Evolutionary conservation across 2,329 filamentous ascomycete species (phyloP), one percentile per base, ranked within the genome.

Genomic region (Dothideomycetidae sp.): DNA sequence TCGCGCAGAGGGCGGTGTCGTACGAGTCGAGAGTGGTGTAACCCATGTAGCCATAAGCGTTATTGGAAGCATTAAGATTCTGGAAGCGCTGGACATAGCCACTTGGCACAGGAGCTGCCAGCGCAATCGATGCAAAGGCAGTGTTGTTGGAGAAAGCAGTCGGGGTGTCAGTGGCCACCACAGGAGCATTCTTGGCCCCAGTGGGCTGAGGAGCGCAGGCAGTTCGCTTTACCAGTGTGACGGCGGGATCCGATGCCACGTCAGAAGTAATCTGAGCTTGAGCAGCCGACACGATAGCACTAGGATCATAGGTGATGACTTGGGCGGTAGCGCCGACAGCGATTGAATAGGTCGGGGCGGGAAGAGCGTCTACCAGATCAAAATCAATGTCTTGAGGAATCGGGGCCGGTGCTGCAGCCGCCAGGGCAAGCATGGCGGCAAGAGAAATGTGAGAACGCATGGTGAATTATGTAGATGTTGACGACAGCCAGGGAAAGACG

Each of bases 51-150:
- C 38, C 35, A 43, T 37, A 42, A 18, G 42, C 42, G 28, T 42
- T 44, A 30, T 48, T 42, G 11, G 29, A 29, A 18, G 36, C 47
- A 5, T 44, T 36, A 23, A 43, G 23, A 32, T 49, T 42, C 16
- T 30, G 17, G 39, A 44, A 49, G 16, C 41, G 40, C n/a, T 41
- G 42, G 21, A 39, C 34, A 35, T 48, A 49, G 16, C 47, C 47
- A 10, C 11, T 10, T 3, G 47, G 47, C 9, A 35, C 36, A 0
- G 31, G 17, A 4, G 47, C 47, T 12, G 12, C 21, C 10, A 19
- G 29, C 9, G 50, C 50, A 1, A 41, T 42, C 10, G 17, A 21
- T 12, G 38, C 30, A 28, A 47, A 49, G 2, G 39, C 43, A 11
- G 41, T 3, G 37, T 44, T 45, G 39, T 17, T 19, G n/a, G 39